phyloP scores from a whole-genome alignment of 2,329 filamentous ascomycete genomes.

The Ascochyta pisi region DNA sequence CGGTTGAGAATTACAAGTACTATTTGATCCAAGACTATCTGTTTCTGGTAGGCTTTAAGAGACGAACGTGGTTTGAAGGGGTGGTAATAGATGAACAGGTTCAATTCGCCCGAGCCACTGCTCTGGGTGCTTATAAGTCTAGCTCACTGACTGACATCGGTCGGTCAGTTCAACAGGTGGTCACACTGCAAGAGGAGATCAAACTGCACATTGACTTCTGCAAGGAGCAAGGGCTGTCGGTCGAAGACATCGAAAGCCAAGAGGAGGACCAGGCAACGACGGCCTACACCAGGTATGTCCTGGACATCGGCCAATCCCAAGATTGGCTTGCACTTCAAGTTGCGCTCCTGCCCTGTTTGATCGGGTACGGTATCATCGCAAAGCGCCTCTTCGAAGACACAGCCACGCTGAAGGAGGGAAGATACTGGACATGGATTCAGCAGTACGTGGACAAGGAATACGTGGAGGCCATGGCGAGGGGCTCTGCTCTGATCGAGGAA shows the following conservation, averaged over 20 bases:
- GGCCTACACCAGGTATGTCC: constrained; percentile 81
- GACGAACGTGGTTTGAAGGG: neutral
- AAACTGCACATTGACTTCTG: constrained; percentile 84
- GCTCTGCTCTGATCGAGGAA: constrained; percentile 76
- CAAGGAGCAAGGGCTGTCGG: constrained; percentile 76
- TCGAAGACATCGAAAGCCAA: constrained; percentile 72
- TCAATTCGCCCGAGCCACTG: constrained; percentile 87
- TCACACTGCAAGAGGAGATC: constrained; percentile 81
- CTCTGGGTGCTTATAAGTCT: constrained; percentile 84
- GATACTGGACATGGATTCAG: constrained; percentile 89
- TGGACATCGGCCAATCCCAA: constrained; percentile 86
- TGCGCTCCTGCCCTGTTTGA: constrained; percentile 81
- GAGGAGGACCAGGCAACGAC: constrained; percentile 83
- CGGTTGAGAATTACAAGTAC: constrained; percentile 78
- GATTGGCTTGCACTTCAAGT: constrained; percentile 89
- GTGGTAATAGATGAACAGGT: constrained; percentile 58
- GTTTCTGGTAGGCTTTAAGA: constrained; percentile 69
- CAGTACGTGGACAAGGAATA: constrained; percentile 88
- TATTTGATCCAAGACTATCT: constrained; percentile 94
- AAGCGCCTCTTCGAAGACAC: constrained; percentile 70
- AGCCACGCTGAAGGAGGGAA: constrained; percentile 64
- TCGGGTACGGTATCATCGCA: constrained; percentile 87
- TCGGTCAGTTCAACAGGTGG: constrained; percentile 72
- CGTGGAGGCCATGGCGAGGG: constrained; percentile 71
- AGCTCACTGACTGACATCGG: constrained; percentile 75